Percentiles rank a stretch among this genome's conserved stretches.
Conservation (phyloP, 108 stramenopile genomes). For the Pseudonitzschia multiseries region DNA sequence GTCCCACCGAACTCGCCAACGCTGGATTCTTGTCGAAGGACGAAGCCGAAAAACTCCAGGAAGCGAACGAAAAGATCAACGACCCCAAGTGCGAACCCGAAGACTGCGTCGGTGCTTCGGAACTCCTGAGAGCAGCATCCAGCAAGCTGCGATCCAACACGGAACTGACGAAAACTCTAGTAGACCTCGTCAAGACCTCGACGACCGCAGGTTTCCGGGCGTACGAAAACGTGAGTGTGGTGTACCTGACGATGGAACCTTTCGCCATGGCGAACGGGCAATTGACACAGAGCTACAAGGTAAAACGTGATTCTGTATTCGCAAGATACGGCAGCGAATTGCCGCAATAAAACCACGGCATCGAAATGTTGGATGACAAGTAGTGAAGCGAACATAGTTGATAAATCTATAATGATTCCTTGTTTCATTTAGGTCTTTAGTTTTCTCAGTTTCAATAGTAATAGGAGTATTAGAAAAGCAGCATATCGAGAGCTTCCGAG, state of each 20-base stretch:
- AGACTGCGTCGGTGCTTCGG: constrained; percentile 51
- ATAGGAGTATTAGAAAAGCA: too few species aligned
- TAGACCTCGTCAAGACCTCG: constrained; percentile 51
- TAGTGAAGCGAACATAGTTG: too few species aligned
- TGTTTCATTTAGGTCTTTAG: too few species aligned
- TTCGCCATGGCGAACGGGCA: constrained; percentile 95
- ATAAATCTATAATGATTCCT: too few species aligned
- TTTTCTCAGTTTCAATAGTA: too few species aligned
- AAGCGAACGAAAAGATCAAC: constrained; percentile 62
- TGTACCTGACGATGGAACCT: constrained; percentile 87
- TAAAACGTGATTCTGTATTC: constrained; percentile 85
- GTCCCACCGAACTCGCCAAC: constrained; percentile 62
- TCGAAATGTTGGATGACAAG: not conserved
- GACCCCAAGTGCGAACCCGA: constrained; percentile 74
- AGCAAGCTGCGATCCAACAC: constrained; percentile 51
- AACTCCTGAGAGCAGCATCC: constrained; percentile 57
- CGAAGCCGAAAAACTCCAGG: constrained; percentile 46
- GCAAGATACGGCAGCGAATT: constrained; percentile 75
- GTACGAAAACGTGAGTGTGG: constrained; percentile 80
- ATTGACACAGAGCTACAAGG: constrained; percentile 93
- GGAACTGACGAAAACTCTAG: constrained; percentile 44
- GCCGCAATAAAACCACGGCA: constrained; percentile 15
- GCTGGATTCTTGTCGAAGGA: constrained; percentile 58
- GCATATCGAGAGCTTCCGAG: too few species aligned
- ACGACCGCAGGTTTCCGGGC: constrained; percentile 61